Percentiles rank a stretch among this genome's conserved stretches.
These are phyloP conservation scores for Alternaria solani DNA, from an alignment of 2,329 filamentous ascomycete genomes.

Conservation along the genomic window DNA sequence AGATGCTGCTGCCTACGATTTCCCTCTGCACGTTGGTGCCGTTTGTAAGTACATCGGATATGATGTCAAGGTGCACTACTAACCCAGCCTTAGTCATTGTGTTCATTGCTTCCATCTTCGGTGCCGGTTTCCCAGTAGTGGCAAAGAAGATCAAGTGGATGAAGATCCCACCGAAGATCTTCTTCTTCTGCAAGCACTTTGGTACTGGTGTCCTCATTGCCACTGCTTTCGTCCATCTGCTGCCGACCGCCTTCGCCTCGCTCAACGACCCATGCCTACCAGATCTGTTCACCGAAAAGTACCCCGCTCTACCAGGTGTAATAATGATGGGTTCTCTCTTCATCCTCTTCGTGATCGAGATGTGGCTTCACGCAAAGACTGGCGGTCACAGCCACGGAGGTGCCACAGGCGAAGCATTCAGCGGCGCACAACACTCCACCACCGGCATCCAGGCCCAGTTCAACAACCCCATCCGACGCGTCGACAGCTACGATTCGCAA, in stretches of 20 bases:
- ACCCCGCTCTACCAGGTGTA: conserved; percentile 68
- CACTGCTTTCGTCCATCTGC: conserved; percentile 81
- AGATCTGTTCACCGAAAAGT: conserved; percentile 66
- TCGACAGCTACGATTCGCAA: conserved; percentile 48
- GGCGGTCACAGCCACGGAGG: conserved; percentile 68
- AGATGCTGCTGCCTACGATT: conserved; percentile 43
- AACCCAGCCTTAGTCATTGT: conserved; percentile 46
- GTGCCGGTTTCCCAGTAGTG: conserved; percentile 51
- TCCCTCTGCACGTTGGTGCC: conserved; percentile 50
- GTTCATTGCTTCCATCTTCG: conserved; percentile 47
- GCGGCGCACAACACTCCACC: conserved; percentile 23
- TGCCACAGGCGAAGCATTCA: conserved; percentile 56
- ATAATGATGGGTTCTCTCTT: conserved; percentile 72
- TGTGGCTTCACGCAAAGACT: conserved; percentile 67
- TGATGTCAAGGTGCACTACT: conserved; percentile 9
- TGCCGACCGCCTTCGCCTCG: conserved; percentile 66
- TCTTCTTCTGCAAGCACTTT: conserved; percentile 69
- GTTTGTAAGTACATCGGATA: conserved; percentile 43
- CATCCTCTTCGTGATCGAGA: conserved; percentile 67
- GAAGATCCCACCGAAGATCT: conserved; percentile 64
- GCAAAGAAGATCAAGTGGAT: conserved; percentile 64
- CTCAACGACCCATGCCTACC: conserved; percentile 62
- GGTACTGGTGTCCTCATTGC: conserved; percentile 85
- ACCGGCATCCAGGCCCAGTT: conserved; percentile 41
- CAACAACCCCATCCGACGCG: conserved; percentile 40